Evolutionary conservation across 1,284 basidiomycete genomes (phyloP).

Genomic region (Hypsizygus ulmarius): DNA sequence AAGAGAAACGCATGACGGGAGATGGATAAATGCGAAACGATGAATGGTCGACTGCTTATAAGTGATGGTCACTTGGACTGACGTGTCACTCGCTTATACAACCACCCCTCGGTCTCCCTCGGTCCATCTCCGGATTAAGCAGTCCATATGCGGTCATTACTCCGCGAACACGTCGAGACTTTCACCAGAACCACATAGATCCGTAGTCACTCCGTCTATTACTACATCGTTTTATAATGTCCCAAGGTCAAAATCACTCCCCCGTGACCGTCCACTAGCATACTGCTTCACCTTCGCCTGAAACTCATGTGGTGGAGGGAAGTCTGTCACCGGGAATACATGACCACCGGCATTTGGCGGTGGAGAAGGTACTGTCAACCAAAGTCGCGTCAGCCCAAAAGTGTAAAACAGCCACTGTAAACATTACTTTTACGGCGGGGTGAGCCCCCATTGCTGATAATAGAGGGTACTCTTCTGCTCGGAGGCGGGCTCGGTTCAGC

Average conservation of each 20-base stretch:
- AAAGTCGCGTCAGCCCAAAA: constrained; percentile 15
- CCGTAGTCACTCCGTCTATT: constrained; percentile 9
- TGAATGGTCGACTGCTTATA: constrained; percentile 29
- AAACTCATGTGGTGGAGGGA: constrained; percentile 75
- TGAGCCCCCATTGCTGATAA: constrained; percentile 23
- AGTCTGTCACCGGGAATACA: constrained; percentile 67
- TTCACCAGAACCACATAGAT: constrained; percentile 1
- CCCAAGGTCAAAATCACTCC: constrained; percentile 66
- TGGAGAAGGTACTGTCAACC: constrained; percentile 63
- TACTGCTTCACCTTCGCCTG: constrained; percentile 49
- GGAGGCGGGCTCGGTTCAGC: constrained; percentile 18
- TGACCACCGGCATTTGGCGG: constrained; percentile 67
- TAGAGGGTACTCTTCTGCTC: constrained; percentile 11
- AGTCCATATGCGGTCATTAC: neutral
- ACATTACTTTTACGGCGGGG: constrained; percentile 22
- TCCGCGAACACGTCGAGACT: neutral
- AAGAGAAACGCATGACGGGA: constrained; percentile 62
- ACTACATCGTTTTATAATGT: constrained; percentile 33
- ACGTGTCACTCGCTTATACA: constrained; percentile 39
- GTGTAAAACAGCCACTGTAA: neutral
- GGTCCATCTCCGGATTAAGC: constrained; percentile 10
- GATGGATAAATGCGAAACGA: constrained; percentile 15
- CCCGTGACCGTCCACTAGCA: constrained; percentile 58
- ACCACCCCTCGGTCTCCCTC: constrained; percentile 3
- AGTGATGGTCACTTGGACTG: constrained; percentile 29